A percentile compares a stretch with the other conserved stretches of the same genome.
Conservation (phyloP, 2,329 filamentous ascomycete species). For the Botryosphaeria dothidea region DNA sequence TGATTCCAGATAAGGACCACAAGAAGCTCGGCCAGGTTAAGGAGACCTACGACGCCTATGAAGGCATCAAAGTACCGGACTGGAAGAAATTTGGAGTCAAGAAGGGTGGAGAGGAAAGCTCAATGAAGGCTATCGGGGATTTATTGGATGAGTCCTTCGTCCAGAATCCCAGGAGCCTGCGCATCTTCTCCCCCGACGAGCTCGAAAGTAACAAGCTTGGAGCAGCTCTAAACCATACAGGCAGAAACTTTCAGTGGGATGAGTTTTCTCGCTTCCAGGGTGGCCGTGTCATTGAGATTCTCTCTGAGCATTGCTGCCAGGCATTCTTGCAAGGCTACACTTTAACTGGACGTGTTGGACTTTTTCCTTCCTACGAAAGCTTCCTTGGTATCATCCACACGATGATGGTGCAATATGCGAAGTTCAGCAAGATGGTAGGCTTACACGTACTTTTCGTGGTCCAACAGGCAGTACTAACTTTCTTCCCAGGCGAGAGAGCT, state of each 20-base stretch:
- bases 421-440: conserved; percentile 63
- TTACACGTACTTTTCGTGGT: not conserved
- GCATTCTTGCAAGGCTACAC: conserved; percentile 65
- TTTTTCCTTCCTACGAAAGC: conserved; percentile 68
- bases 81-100: conserved; percentile 57
- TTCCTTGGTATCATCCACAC: conserved; percentile 69
- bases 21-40: conserved; percentile 63
- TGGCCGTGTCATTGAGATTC: conserved; percentile 65
- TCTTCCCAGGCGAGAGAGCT: conserved; percentile 49
- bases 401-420: conserved; percentile 72
- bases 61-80: conserved; percentile 53
- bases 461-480: not conserved
- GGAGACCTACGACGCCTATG: conserved; percentile 55
- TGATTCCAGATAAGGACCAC: conserved; percentile 53
- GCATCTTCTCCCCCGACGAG: conserved; percentile 67
- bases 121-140: conserved; percentile 60
- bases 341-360: conserved; percentile 60
- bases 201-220: conserved; percentile 67
- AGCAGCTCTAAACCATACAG: conserved; percentile 57
- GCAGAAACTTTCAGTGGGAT: conserved; percentile 68
- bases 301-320: conserved; percentile 67
- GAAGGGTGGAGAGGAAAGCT: conserved; percentile 54
- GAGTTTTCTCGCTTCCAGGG: conserved; percentile 60
- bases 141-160: conserved; percentile 59
- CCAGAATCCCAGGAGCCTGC: conserved; percentile 58